Percentiles rank a stretch among this genome's conserved stretches.
These are phyloP conservation scores for Paraleonurus japonicus DNA, from an alignment of 257 asterid genomes.

Conservation along the genomic window DNA sequence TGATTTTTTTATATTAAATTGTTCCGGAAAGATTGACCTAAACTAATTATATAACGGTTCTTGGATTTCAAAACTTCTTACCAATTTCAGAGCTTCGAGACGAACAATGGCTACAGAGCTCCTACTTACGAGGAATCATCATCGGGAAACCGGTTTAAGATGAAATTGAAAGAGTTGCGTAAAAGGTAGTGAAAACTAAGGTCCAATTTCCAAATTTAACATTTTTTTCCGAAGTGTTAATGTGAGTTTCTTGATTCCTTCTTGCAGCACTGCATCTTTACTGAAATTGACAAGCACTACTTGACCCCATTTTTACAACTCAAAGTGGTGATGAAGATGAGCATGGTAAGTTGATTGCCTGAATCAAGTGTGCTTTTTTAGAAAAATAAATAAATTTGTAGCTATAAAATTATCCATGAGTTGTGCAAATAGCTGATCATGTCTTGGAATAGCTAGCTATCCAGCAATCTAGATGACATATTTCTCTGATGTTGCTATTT, in stretches of 20 bases:
- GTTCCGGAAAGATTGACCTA: conserved; percentile 13
- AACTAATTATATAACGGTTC: conserved; percentile 4
- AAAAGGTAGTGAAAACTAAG: conserved; percentile 48
- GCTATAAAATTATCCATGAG: not conserved
- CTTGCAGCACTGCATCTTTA: conserved; percentile 81
- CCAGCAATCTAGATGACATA: not conserved
- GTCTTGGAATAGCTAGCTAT: not conserved
- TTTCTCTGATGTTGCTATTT: not conserved
- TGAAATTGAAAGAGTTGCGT: conserved; percentile 89
- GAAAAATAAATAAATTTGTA: too few relatives aligned
- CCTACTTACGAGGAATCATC: conserved; percentile 84
- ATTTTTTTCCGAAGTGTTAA: not conserved
- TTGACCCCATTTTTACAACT: conserved; percentile 93
- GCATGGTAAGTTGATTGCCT: conserved; percentile 49
- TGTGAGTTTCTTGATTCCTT: conserved; percentile 28
- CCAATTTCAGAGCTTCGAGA: conserved; percentile 65
- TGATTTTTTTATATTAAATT: not conserved
- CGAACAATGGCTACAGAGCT: conserved; percentile 69
- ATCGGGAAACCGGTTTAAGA: conserved; percentile 82
- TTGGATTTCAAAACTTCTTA: conserved; percentile 6
- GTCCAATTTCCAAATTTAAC: not conserved
- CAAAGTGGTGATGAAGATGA: conserved; percentile 88
- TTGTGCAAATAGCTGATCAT: conserved; percentile 2
- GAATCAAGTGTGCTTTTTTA: not conserved
- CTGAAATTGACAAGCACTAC: conserved; percentile 90